Base-by-base conservation (phyloP, 108 stramenopile genomes). In the Bacterosira constricta region DNA sequence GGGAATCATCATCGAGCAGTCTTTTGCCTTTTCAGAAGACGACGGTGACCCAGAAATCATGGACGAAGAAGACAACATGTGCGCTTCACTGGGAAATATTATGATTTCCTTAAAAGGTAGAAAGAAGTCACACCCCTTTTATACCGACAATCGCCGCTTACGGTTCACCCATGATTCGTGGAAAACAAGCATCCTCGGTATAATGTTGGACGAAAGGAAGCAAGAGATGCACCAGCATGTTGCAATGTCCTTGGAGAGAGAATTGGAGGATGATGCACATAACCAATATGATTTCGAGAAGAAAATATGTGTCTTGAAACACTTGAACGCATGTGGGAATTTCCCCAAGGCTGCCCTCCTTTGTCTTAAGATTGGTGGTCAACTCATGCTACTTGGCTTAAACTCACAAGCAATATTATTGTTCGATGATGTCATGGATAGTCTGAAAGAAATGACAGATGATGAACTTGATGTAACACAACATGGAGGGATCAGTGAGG, bases 1-100 rank as follows among this genome's bases (percentile, higher is more conserved):
- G 53, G 80, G 86, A 1, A 90, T 92, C 18, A 90, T 92, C 18
- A 77, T 92, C 30, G 78, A 80, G 37, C 63, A 86, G 63, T 73
- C 68, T 10, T 66, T 45, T 20, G 47, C 52, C 11, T 36, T 32
- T 15, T 32, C 30, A 36, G 73, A 30, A 39, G 55, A 55, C 1
- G 35, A 60, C 21, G 50, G 47, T 6, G 71, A 80, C 18, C 79
- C 70, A 32, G 73, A 69, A 38, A 38, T 50, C 8, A 41, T 59
- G 1, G 34, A 71, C 7, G 80, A 81, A 26, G 73, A 81, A 61
- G 74, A 72, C 0, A 39, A 30, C 7, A n/a, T 54, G 1, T 25
- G 70, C 20, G 37, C 47, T 15, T 71, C 70, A 4, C 32, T 79
- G 47, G 70, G 64, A 11, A 66, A 60, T 35, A 51, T 78, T 10